Conservation (phyloP, 495 filamentous ascomycete genomes). For the Cladorrhinum samala region DNA sequence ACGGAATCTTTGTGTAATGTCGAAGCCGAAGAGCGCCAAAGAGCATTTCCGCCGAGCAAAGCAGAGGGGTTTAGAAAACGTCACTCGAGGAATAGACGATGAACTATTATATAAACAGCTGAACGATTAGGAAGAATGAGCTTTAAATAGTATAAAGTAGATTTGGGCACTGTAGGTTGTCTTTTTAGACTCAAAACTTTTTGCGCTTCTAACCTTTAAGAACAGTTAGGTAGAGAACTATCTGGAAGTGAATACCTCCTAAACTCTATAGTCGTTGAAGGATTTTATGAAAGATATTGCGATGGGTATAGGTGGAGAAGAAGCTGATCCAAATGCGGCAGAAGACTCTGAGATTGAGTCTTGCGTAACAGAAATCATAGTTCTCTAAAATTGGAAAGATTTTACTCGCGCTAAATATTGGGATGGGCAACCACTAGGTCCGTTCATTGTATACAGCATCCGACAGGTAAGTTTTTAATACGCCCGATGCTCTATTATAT, state of each 20-base stretch:
- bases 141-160: background rate
- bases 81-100: background rate
- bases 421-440: too few species aligned
- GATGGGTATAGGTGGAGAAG: background rate
- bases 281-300: background rate
- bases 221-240: background rate
- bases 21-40: background rate
- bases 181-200: background rate
- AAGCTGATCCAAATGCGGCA: background rate
- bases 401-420: too few species aligned
- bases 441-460: too few species aligned
- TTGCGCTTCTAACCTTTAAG: background rate
- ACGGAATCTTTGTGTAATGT: background rate
- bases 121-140: background rate
- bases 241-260: background rate
- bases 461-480: too few species aligned
- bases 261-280: background rate
- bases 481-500: too few species aligned
- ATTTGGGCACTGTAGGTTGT: background rate
- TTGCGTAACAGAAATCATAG: background rate
- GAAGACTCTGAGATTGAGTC: background rate
- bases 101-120: background rate
- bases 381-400: too few species aligned
- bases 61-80: background rate
- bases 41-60: background rate